Evolutionary conservation across 805 yeast genomes (phyloP), one percentile per base, ranked within the genome.

Genomic region (Ogataea nitratoaversa): DNA sequence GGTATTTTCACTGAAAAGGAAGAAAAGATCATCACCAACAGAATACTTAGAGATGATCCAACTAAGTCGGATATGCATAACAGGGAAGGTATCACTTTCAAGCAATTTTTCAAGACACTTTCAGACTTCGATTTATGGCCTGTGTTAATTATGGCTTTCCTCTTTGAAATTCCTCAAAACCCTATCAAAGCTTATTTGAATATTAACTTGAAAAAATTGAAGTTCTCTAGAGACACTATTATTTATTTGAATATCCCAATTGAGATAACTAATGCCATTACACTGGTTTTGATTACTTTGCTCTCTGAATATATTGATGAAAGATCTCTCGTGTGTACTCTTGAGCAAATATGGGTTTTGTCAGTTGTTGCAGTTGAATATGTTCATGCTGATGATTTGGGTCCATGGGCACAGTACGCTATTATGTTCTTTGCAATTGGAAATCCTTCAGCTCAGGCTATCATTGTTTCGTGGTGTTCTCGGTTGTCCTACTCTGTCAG

Each of bases 41-140:
- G 67, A 38, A 56, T 68, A 4, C n/a, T n/a, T n/a, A n/a, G n/a
- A n/a, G n/a, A n/a, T n/a, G n/a, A n/a, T n/a, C n/a, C n/a, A n/a
- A n/a, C 66, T 4, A 68, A 68, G 46, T 79, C 81, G 11, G 79
- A 73, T 43, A 74, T 76, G 81, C 67, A 76, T 52, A 76, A 77
- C 49, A 63, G 79, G 48, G 72, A 72, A 44, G 74, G 74, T 1
- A 62, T 78, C 19, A 52, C 66, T 3, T 47, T 61, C 20, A 60
- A 51, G 23, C 64, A 58, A 43, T 50, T 78, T 14, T 50, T 65
- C 53, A 53, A 58, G 19, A 57, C 74, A 6, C 40, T 76, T 8
- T 39, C 53, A 2, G 81, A 78, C 48, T 71, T 62, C 47, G 75
- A 74, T 53, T 43, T 76, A 40, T 64, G 76, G 70, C 81, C 81